phyloP scores from a whole-genome alignment of 345 rosid genomes.

The Melaleuca quinquenervia region DNA sequence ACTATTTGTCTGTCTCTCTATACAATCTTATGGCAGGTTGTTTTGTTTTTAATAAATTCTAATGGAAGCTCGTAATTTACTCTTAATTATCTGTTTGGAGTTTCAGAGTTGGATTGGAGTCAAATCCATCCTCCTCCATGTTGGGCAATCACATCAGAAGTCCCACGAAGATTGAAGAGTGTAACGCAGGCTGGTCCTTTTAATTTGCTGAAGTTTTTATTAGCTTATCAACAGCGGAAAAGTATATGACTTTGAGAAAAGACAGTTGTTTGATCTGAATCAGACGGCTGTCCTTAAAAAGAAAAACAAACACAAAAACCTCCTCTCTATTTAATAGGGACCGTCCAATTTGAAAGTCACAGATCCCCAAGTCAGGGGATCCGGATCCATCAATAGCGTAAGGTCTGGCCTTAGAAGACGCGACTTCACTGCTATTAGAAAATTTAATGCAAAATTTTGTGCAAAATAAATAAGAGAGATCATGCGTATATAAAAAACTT shows the following conservation, averaged over 20 bases:
- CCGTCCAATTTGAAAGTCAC: too few species aligned
- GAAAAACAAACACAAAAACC: too few species aligned
- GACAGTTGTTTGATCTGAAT: too few species aligned
- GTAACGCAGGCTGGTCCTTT: background rate
- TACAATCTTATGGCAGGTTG: background rate
- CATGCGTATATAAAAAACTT: too few species aligned
- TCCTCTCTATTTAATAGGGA: too few species aligned
- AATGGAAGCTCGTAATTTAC: background rate
- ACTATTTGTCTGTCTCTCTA: background rate
- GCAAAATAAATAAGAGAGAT: too few species aligned
- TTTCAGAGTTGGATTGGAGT: background rate
- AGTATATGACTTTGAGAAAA: too few species aligned
- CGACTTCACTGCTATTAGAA: too few species aligned
- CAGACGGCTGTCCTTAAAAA: too few species aligned
- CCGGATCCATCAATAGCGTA: background rate
- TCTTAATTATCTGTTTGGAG: too few species aligned
- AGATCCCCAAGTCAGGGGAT: too few species aligned
- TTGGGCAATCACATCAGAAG: background rate
- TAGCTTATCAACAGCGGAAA: background rate
- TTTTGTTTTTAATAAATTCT: background rate
- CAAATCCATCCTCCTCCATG: background rate
- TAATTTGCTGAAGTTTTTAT: background rate
- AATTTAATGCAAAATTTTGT: too few species aligned
- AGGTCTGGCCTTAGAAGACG: background rate
- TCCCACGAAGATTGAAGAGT: background rate